phyloP scores from a whole-genome alignment of 768 basidiomycete genomes.

The Xanthoconium purpureum region DNA sequence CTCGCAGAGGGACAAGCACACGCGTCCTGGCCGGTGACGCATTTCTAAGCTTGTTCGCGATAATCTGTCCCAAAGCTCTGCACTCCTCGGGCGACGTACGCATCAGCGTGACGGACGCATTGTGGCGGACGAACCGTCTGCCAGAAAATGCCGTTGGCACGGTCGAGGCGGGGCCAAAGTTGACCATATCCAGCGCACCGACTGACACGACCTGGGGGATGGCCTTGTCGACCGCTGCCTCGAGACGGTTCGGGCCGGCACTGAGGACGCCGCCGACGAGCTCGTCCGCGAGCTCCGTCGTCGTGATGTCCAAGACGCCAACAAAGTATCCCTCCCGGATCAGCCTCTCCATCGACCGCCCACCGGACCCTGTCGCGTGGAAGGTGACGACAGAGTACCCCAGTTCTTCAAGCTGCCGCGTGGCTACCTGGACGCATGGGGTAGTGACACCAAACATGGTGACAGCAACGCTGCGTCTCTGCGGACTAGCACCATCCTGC shows the following conservation, averaged over 20 bases:
- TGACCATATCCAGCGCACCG: conserved; percentile 34
- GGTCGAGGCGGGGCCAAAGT: conserved; percentile 31
- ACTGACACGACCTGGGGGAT: conserved; percentile 32
- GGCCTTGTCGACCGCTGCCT: conserved; percentile 17
- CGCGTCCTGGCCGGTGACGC: conserved; percentile 16
- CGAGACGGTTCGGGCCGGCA: conserved; percentile 28
- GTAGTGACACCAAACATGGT: conserved; percentile 32
- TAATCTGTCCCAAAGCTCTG: conserved; percentile 17
- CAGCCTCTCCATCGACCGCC: conserved; percentile 30
- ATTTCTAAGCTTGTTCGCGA: conserved; percentile 19
- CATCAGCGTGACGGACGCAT: conserved; percentile 30
- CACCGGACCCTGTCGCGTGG: conserved; percentile 31
- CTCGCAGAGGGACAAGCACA: conserved; percentile 24
- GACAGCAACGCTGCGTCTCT: conserved; percentile 13
- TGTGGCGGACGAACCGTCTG: conserved; percentile 23
- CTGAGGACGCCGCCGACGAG: conserved; percentile 29
- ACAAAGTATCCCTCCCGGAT: conserved; percentile 23
- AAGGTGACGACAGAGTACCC: conserved; percentile 26
- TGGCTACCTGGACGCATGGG: conserved; percentile 20
- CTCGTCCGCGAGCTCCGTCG: conserved; percentile 34
- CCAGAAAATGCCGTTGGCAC: conserved; percentile 18
- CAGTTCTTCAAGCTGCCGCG: conserved; percentile 18
- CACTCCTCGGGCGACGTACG: conserved; percentile 28
- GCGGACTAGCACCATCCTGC: not conserved
- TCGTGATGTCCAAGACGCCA: conserved; percentile 32